Evolutionary conservation across 1,284 basidiomycete species (phyloP).

Genomic region (Cerrena zonata): DNA sequence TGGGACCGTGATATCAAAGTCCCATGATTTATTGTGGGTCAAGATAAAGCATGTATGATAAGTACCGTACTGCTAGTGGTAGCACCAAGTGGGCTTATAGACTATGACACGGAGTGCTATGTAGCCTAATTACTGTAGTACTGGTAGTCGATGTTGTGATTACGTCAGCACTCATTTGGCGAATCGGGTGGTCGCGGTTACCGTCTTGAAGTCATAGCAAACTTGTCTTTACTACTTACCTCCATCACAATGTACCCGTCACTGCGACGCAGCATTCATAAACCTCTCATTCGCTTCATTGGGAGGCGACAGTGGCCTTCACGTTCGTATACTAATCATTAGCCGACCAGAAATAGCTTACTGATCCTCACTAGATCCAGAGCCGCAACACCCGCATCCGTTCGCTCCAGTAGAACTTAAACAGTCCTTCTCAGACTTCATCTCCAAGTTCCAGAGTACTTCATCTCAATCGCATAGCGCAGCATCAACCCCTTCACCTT

Average conservation of each 20-base stretch:
- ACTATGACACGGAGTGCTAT: too few species aligned
- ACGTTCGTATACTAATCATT: conserved; percentile 33
- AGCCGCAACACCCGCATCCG: conserved; percentile 67
- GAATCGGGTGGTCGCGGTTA: too few species aligned
- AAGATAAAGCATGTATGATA: too few species aligned
- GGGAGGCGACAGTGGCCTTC: conserved; percentile 64
- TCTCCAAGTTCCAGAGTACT: conserved; percentile 46
- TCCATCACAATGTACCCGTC: conserved; percentile 53
- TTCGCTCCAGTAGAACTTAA: conserved; percentile 67
- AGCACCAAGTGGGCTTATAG: too few species aligned
- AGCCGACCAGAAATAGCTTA: conserved; percentile 2
- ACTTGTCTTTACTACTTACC: too few species aligned
- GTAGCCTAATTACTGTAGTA: too few species aligned
- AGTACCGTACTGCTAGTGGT: too few species aligned
- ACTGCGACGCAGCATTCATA: conserved; percentile 37
- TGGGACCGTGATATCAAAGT: too few species aligned
- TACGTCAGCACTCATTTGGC: too few species aligned
- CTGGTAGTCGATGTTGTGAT: too few species aligned
- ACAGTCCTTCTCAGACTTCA: conserved; percentile 55
- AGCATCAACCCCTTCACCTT: conserved; percentile 13
- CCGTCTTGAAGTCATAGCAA: too few species aligned
- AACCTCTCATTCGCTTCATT: conserved; percentile 75
- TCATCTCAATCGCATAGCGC: conserved; percentile 14
- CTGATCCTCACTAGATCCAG: conserved; percentile 38
- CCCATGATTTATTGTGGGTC: too few species aligned